phyloP scores from a whole-genome alignment of 805 yeast species.

The Lipomyces sp. region DNA sequence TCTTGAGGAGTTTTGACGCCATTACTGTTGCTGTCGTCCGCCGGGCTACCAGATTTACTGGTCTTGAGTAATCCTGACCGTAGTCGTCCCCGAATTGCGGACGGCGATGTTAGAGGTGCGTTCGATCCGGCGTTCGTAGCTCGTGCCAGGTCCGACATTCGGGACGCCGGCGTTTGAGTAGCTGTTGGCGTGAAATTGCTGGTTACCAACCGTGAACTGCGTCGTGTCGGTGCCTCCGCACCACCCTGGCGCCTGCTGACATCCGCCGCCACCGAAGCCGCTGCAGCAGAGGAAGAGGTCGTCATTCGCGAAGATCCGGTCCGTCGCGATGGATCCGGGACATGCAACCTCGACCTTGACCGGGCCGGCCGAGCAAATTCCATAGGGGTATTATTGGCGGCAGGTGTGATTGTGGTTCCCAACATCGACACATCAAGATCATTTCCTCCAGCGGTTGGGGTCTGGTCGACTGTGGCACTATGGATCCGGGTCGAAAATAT shows the following conservation, averaged over 20 bases:
- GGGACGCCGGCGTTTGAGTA: not conserved
- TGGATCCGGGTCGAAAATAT: not conserved
- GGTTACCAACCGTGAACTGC: slow-evolving; percentile 22
- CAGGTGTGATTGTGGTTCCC: not conserved
- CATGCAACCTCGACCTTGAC: slow-evolving; percentile 12
- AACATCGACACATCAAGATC: slow-evolving; percentile 20
- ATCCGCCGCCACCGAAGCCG: slow-evolving; percentile 8
- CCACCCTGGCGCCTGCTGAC: not conserved
- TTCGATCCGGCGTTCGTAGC: not conserved
- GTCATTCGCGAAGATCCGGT: slow-evolving; percentile 6
- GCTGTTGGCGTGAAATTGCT: not conserved
- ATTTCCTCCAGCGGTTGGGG: slow-evolving; percentile 10
- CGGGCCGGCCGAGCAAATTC: slow-evolving; percentile 9
- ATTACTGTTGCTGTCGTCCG: not conserved
- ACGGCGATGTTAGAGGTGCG: slow-evolving; percentile 1
- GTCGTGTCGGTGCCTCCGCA: slow-evolving; percentile 18
- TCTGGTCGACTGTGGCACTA: slow-evolving; percentile 1
- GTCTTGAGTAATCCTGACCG: slow-evolving; percentile 17
- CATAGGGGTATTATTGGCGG: slow-evolving; percentile 5
- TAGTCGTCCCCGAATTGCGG: slow-evolving; percentile 19
- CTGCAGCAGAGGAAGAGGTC: not conserved
- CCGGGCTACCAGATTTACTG: not conserved
- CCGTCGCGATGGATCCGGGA: slow-evolving; percentile 31
- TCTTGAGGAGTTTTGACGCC: not conserved
- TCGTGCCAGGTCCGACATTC: slow-evolving; percentile 1